A percentile compares a stretch with the other conserved stretches of the same genome.
phyloP scores from a whole-genome alignment of 2,329 filamentous ascomycete genomes.

The Colletotrichum somersetense region DNA sequence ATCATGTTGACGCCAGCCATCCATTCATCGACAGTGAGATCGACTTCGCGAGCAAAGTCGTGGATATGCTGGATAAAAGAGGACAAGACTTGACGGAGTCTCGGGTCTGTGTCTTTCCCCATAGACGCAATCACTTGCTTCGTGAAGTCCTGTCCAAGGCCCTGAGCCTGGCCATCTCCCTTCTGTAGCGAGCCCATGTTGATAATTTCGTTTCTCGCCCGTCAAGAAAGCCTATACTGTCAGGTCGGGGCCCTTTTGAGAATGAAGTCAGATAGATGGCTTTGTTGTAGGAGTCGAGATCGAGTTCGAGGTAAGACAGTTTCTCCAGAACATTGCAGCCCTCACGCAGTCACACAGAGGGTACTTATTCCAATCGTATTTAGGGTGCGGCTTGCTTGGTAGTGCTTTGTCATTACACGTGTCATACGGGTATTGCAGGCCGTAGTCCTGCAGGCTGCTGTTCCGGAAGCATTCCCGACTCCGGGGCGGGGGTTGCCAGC shows the following conservation, averaged over 20 bases:
- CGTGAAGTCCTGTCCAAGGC: constrained; percentile 71
- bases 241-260: no score
- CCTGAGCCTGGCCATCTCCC: constrained; percentile 25
- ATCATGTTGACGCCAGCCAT: constrained; percentile 73
- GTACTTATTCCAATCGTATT: constrained; percentile 24
- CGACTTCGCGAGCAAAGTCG: constrained; percentile 83
- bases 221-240: not conserved
- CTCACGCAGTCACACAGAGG: constrained; percentile 3
- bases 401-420: constrained; percentile 23
- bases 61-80: constrained; percentile 81
- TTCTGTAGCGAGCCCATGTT: constrained; percentile 38
- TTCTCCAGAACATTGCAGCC: not conserved
- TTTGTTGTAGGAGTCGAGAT: not conserved
- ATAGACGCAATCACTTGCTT: constrained; percentile 79
- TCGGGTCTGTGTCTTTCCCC: constrained; percentile 76
- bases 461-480: constrained; percentile 10
- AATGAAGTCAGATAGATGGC: not conserved
- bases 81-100: constrained; percentile 76
- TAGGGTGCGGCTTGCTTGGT: constrained; percentile 9
- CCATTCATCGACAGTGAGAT: constrained; percentile 86
- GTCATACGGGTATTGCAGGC: constrained; percentile 31
- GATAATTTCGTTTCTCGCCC: not conserved
- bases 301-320: not conserved
- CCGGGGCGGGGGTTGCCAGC: constrained; percentile 1
- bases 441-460: not conserved